Percentiles rank a stretch among this genome's conserved stretches.
Evolutionary conservation across 1,284 basidiomycete species (phyloP).

Genomic region (Ustanciosporium gigantosporum): DNA sequence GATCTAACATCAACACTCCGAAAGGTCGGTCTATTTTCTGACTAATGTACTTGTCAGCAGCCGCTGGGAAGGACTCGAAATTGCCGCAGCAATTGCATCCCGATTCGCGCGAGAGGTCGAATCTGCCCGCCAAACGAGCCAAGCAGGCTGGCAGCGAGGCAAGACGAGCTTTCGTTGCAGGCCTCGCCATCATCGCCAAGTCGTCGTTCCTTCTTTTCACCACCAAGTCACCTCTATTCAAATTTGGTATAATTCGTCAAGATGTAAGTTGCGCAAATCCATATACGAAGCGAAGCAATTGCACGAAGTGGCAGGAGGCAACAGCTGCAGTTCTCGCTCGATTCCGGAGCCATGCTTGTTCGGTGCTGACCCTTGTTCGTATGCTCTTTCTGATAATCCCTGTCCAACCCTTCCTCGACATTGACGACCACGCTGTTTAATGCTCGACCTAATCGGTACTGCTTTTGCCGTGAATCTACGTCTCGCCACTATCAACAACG

Average conservation of each 20-base stretch:
- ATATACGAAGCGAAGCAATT: too few species aligned
- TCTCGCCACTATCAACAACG: too few species aligned
- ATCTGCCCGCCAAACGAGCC: neutral
- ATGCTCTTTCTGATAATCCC: neutral
- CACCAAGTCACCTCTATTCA: constrained; percentile 43
- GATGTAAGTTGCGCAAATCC: too few species aligned
- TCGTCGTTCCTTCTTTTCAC: constrained; percentile 16
- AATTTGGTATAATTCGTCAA: constrained; percentile 43
- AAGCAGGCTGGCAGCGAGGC: neutral
- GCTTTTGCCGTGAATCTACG: too few species aligned
- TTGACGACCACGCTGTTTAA: neutral
- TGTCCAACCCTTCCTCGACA: neutral
- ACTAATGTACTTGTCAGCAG: constrained; percentile 2
- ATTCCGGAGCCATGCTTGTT: neutral
- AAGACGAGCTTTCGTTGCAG: neutral
- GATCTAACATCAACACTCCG: neutral
- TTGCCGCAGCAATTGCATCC: constrained; percentile 34
- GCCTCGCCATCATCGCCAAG: constrained; percentile 10
- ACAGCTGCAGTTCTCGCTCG: neutral
- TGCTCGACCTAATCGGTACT: neutral
- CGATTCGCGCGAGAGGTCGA: neutral
- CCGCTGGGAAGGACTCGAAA: too few species aligned
- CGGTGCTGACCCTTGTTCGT: constrained; percentile 4
- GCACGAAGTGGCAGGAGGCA: neutral
- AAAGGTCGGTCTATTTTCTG: constrained; percentile 1